Percentiles rank a stretch among this genome's conserved stretches.
Evolutionary conservation across 2,329 filamentous ascomycete genomes (phyloP).

Genomic region (Beauveria pseudobassiana): DNA sequence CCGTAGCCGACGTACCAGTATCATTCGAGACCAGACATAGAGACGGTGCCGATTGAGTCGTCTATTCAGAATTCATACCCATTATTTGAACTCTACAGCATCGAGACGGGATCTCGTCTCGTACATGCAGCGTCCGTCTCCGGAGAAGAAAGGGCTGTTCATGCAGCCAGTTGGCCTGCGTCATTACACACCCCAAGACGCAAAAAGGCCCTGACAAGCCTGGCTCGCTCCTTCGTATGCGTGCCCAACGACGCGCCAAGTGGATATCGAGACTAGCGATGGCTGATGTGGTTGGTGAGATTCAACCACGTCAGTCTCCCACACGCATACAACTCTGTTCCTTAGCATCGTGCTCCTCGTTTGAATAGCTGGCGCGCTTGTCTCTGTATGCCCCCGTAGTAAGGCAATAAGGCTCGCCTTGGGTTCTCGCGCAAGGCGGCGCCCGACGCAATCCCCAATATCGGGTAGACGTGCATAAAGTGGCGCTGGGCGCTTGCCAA

Average conservation of each 20-base stretch:
- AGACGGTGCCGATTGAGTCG: neutral
- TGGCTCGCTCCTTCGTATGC: neutral
- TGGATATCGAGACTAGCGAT: neutral
- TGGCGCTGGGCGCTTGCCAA: constrained; percentile 1
- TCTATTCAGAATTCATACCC: neutral
- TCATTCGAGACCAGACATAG: neutral
- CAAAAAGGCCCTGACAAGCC: neutral
- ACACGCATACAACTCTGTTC: neutral
- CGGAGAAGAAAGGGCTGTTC: neutral
- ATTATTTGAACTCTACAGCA: neutral
- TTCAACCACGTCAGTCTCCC: constrained; percentile 10
- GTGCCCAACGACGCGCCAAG: constrained; percentile 4
- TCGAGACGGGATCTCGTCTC: neutral
- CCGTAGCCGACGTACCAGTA: neutral
- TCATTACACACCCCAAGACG: neutral
- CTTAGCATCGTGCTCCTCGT: no score
- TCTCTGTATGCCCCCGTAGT: neutral
- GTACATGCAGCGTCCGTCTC: neutral
- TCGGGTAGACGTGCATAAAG: constrained; percentile 8
- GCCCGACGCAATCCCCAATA: neutral
- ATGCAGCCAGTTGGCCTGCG: neutral
- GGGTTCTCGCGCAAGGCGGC: constrained; percentile 4
- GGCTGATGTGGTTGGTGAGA: constrained; percentile 6
- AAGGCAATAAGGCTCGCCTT: constrained; percentile 4
- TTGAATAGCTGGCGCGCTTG: neutral